Base-by-base conservation (phyloP, 208 protist genomes). In the Wallacemonas collosoma region DNA sequence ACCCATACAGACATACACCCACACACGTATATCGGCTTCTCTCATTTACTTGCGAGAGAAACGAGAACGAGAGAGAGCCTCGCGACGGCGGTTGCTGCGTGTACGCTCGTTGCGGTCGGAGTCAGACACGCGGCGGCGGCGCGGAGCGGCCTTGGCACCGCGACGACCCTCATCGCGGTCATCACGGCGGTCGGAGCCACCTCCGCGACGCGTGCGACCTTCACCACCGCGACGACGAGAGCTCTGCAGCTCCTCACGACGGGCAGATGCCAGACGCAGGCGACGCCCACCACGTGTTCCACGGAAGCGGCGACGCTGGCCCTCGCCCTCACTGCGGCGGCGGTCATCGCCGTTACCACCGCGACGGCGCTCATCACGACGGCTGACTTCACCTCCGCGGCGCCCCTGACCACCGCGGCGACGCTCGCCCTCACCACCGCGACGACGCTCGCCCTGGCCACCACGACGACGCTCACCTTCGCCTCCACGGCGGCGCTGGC, bases 71-170 rank as follows among this genome's bases (percentile, higher is more conserved):
- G 72, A 63, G 53, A 91, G 80, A 1, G 76, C 86, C 41, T 83
- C 79, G 40, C 82, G 79, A 48, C 88, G 84, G 47, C 83, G 75
- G 48, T 54, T 26, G 56, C 54, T 39, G 36, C 89, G 85, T 44
- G 76, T 62, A 38, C 86, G 81, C 39, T 96, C 89, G 65, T 93
- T 93, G 68, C 88, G 87, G 50, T 93, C 88, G 47, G 71, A 62
- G 53, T 69, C 84, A 0, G 76, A 73, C 17, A 81, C 72, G 44
- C 84, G 77, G 15, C 67, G 63, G 35, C 80, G 79, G 48, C 84
- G 87, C 40, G 71, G 68, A 4, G 65, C 41, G n/a, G 80, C 75
- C 78, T 95, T 93, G 36, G 68, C 86, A 36, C 87, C 85, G 63
- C 83, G 82, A 55, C 71, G 78, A 66, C 73, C 41, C 56, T 76